Evolutionary conservation across 2,329 filamentous ascomycete species (phyloP).

Genomic region (Penicillium brevicompactum): DNA sequence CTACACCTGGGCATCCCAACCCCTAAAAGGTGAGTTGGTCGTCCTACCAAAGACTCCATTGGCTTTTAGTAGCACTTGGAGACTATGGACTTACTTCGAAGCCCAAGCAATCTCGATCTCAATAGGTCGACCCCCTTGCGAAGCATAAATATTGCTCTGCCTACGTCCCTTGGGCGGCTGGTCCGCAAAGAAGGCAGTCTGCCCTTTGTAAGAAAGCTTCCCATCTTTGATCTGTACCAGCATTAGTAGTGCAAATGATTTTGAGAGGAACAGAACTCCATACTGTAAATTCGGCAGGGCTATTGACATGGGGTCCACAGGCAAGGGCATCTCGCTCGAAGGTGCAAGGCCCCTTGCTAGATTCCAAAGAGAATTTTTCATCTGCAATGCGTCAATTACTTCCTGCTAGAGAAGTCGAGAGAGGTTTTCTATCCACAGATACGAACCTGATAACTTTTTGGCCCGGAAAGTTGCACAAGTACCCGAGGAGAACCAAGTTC

Average conservation of each 20-base stretch:
- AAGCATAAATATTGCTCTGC: conserved; percentile 38
- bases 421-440: not conserved
- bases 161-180: conserved; percentile 38
- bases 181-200: conserved; percentile 42
- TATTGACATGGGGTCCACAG: conserved; percentile 48
- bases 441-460: conserved; percentile 33
- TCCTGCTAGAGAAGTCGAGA: not conserved
- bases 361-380: conserved; percentile 55
- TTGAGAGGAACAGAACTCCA: not conserved
- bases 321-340: conserved; percentile 56
- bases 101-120: conserved; percentile 39
- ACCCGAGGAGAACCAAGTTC: conserved; percentile 68
- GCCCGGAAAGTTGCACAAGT: conserved; percentile 64
- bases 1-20: too few relatives aligned
- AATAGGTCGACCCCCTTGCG: conserved; percentile 34
- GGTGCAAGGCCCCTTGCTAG: conserved; percentile 62
- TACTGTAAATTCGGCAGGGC: conserved; percentile 36
- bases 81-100: conserved; percentile 4
- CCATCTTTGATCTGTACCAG: conserved; percentile 32
- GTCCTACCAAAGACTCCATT: too few relatives aligned
- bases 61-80: too few relatives aligned
- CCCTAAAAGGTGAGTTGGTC: too few relatives aligned
- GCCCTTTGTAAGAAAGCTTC: conserved; percentile 36
- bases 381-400: conserved; percentile 18
- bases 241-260: not conserved